Conservation (phyloP, 257 asterid species). For the Perilla frutescens region DNA sequence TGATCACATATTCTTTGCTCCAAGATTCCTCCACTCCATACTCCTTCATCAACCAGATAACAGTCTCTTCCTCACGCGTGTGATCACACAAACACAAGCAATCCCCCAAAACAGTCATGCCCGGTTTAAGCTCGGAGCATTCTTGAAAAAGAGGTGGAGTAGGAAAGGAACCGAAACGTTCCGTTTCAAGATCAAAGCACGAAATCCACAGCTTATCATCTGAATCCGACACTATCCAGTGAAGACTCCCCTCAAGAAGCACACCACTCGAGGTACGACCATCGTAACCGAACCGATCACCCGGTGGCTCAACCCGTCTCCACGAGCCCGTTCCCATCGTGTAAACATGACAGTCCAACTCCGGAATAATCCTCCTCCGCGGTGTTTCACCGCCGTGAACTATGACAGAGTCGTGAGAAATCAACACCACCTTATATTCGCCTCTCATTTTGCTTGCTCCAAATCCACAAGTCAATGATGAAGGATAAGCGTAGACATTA, state of each 20-base stretch:
- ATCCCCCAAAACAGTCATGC: slow-evolving; percentile 33
- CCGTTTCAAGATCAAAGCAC: slow-evolving; percentile 45
- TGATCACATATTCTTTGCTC: background rate
- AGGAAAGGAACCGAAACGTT: background rate
- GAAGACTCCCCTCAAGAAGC: background rate
- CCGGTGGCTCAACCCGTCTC: background rate
- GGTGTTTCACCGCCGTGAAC: background rate
- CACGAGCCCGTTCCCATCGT: slow-evolving; percentile 46
- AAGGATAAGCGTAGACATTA: slow-evolving; percentile 28
- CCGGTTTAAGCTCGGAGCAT: background rate
- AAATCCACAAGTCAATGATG: slow-evolving; percentile 41
- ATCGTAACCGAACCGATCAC: background rate
- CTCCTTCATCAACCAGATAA: slow-evolving; percentile 13
- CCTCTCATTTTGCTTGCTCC: slow-evolving; percentile 41
- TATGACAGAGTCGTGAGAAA: slow-evolving; percentile 12
- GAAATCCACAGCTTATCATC: slow-evolving; percentile 25
- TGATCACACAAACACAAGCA: slow-evolving; percentile 21
- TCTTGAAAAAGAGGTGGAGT: slow-evolving; percentile 28
- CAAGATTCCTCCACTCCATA: slow-evolving; percentile 18
- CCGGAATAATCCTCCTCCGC: background rate
- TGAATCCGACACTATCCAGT: slow-evolving; percentile 30
- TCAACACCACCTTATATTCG: slow-evolving; percentile 40
- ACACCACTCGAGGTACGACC: background rate
- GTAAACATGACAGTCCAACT: slow-evolving; percentile 38
- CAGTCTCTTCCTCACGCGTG: background rate